Evolutionary conservation across 768 basidiomycete species (phyloP).

Genomic region (Hygrophorus russula): DNA sequence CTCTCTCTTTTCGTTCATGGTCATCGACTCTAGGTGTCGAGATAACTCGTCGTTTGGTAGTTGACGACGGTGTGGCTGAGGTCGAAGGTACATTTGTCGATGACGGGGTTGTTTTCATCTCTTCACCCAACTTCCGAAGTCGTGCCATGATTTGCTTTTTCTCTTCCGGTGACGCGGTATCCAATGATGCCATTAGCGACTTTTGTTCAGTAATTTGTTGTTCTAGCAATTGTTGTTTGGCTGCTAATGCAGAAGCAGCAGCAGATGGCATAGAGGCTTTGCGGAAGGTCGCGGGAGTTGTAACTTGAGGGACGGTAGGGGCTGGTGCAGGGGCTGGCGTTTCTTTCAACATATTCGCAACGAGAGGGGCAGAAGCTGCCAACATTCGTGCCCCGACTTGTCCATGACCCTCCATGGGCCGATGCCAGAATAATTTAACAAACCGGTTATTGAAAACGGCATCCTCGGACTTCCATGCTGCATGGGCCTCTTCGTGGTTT

Average conservation of each 20-base stretch:
- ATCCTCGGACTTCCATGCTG: slow-evolving; percentile 88
- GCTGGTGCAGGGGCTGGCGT: slow-evolving; percentile 16
- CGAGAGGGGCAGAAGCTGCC: slow-evolving; percentile 67
- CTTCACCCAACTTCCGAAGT: slow-evolving; percentile 66
- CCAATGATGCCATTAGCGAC: slow-evolving; percentile 61
- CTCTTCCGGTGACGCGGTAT: slow-evolving; percentile 52
- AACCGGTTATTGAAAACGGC: slow-evolving; percentile 93
- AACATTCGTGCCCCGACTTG: slow-evolving; percentile 65
- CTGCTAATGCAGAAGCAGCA: slow-evolving; percentile 44
- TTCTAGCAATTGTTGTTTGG: slow-evolving; percentile 66
- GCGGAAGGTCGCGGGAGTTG: slow-evolving; percentile 18
- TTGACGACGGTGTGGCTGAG: slow-evolving; percentile 16
- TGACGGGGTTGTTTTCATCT: slow-evolving; percentile 37
- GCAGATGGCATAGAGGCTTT: slow-evolving; percentile 25
- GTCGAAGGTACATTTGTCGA: slow-evolving; percentile 14
- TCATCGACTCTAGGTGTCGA: slow-evolving; percentile 24
- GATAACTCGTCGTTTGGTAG: slow-evolving; percentile 16
- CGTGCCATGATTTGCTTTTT: slow-evolving; percentile 73
- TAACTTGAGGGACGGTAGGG: slow-evolving; percentile 9
- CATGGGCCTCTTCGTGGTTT: slow-evolving; percentile 71
- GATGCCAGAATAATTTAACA: slow-evolving; percentile 93
- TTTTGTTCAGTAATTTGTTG: slow-evolving; percentile 87
- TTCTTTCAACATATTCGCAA: slow-evolving; percentile 49
- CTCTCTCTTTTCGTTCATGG: slow-evolving; percentile 45
- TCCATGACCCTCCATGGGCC: slow-evolving; percentile 87